These are phyloP conservation scores for Talinum fruticosum DNA, from an alignment of 148 eudicot species.

Conservation along the genomic window DNA sequence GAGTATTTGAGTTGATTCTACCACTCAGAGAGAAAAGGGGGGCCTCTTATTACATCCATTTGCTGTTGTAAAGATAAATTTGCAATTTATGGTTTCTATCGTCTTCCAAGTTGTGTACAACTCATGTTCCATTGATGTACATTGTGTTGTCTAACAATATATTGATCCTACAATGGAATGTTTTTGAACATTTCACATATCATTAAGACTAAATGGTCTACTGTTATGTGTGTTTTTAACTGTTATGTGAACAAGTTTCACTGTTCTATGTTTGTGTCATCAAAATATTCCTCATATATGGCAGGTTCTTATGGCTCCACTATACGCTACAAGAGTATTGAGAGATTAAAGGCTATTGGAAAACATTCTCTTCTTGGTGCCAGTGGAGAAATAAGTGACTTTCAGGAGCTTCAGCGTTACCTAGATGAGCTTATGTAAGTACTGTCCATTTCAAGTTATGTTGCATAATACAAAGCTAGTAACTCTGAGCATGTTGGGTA, in stretches of 20 bases:
- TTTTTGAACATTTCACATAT: background rate
- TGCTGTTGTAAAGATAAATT: background rate
- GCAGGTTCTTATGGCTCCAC: slow-evolving; percentile 97
- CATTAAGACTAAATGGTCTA: background rate
- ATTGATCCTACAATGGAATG: background rate
- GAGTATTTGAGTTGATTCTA: no score
- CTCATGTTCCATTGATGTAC: background rate
- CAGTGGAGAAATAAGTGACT: slow-evolving; percentile 94
- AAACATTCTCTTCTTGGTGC: slow-evolving; percentile 94
- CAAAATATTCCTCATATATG: slow-evolving; percentile 11
- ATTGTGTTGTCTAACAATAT: no score
- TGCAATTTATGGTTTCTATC: background rate
- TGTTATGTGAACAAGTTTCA: background rate
- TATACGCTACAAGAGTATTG: slow-evolving; percentile 88
- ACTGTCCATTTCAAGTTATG: background rate
- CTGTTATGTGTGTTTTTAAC: no score
- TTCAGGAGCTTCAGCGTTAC: slow-evolving; percentile 75
- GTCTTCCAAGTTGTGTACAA: background rate
- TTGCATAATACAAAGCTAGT: background rate
- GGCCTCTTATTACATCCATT: background rate
- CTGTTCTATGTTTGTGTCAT: background rate
- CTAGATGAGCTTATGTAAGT: slow-evolving; percentile 92
- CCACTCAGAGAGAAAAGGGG: no score
- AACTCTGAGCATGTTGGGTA: background rate
- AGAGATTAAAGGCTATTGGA: slow-evolving; percentile 79